Conservation (phyloP, 2,329 filamentous ascomycete genomes). For the Aureobasidium leucospermi region DNA sequence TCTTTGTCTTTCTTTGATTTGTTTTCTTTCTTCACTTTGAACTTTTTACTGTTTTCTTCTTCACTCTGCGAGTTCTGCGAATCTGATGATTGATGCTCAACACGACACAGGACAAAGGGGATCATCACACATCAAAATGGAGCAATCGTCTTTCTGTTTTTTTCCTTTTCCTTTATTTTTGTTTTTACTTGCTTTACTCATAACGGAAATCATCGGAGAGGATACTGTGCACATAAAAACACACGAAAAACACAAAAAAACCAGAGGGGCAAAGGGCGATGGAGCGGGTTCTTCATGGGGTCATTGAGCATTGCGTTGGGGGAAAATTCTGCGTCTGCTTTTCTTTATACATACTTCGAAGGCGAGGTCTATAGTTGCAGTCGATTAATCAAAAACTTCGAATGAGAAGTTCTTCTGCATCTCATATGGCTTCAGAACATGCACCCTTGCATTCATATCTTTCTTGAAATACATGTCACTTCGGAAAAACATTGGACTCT, state of each 20-base stretch:
- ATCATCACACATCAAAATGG: not conserved
- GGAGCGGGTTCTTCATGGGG: not conserved
- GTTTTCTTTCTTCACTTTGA: not conserved
- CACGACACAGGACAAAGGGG: not conserved
- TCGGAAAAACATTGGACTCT: too few relatives aligned
- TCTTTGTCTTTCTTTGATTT: not conserved
- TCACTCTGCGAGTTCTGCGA: not conserved
- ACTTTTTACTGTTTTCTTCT: not conserved
- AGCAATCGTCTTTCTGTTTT: not conserved
- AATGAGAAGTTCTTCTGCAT: too few relatives aligned
- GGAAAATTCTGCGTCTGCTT: not conserved
- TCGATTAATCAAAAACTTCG: too few relatives aligned
- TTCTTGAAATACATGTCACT: too few relatives aligned
- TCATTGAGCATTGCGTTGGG: not conserved
- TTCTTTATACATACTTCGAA: not conserved
- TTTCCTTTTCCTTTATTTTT: not conserved
- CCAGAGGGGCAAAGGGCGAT: not conserved
- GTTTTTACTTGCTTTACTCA: not conserved
- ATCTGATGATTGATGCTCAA: slow-evolving; percentile 8
- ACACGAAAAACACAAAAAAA: not conserved
- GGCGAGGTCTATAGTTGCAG: too few relatives aligned
- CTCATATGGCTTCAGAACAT: too few relatives aligned
- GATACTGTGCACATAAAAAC: not conserved
- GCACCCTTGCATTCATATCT: too few relatives aligned
- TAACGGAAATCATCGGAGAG: not conserved